Conservation (phyloP, 306 rosid genomes). For the Cicer yamashitae region DNA sequence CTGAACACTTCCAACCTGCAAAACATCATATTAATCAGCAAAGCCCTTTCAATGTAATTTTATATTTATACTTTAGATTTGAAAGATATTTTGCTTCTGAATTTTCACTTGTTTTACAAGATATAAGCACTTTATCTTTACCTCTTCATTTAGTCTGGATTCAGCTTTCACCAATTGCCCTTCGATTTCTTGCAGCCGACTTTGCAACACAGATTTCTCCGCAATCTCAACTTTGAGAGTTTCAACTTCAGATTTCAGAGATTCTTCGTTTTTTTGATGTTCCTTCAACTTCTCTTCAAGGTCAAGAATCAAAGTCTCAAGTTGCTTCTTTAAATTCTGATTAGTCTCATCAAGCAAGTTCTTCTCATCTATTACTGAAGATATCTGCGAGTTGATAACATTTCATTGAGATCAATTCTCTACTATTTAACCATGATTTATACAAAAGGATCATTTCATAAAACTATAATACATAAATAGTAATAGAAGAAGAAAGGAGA, state of each 20-base stretch:
- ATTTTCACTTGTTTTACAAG: slow-evolving; percentile 23
- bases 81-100: slow-evolving; percentile 13
- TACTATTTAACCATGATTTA: not conserved
- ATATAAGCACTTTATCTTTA: slow-evolving; percentile 40
- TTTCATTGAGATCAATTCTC: slow-evolving; percentile 36
- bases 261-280: slow-evolving; percentile 61
- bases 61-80: not conserved
- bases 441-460: slow-evolving; percentile 10
- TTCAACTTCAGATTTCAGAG: slow-evolving; percentile 68
- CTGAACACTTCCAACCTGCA: slow-evolving; percentile 68
- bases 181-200: slow-evolving; percentile 66
- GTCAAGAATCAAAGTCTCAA: slow-evolving; percentile 61
- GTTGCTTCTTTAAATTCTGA: slow-evolving; percentile 75
- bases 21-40: slow-evolving; percentile 42
- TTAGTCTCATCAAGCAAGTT: slow-evolving; percentile 71
- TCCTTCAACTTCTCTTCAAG: slow-evolving; percentile 80
- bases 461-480: slow-evolving; percentile 17
- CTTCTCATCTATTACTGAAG: slow-evolving; percentile 79
- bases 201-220: slow-evolving; percentile 67
- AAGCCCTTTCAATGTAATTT: not conserved
- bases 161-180: slow-evolving; percentile 64
- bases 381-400: slow-evolving; percentile 62
- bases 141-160: slow-evolving; percentile 76
- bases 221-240: slow-evolving; percentile 66
- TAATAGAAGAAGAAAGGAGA: slow-evolving; percentile 1